phyloP scores from a whole-genome alignment of 1,284 basidiomycete species.

The Hemileia vastatrix region DNA sequence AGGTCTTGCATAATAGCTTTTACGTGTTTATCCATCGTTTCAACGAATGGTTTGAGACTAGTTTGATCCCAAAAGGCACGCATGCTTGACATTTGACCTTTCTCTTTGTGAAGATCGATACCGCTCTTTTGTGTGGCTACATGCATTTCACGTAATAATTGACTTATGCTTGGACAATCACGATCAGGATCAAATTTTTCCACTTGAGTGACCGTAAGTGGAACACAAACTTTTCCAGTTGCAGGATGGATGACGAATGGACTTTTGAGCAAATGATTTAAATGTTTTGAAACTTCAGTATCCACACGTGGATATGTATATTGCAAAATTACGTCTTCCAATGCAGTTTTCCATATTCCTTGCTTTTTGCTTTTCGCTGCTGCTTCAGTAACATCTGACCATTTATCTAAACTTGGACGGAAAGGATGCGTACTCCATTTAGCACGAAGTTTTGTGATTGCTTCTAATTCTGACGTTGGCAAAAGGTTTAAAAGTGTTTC shows the following conservation, averaged over 20 bases:
- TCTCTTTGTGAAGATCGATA: too few relatives aligned
- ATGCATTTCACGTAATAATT: constrained; percentile 67
- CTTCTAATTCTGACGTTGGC: too few relatives aligned
- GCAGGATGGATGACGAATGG: constrained; percentile 96
- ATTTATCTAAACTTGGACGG: neutral
- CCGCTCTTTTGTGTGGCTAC: too few relatives aligned
- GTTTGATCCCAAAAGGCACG: constrained; percentile 51
- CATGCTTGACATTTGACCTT: too few relatives aligned
- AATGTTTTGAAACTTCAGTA: constrained; percentile 90
- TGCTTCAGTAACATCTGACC: neutral
- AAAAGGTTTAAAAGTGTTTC: constrained; percentile 65
- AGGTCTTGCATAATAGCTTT: constrained; percentile 48
- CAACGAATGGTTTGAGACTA: constrained; percentile 71
- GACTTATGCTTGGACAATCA: too few relatives aligned
- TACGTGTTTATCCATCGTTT: constrained; percentile 71
- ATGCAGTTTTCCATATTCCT: constrained; percentile 32
- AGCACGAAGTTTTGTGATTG: too few relatives aligned
- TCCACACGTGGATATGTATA: constrained; percentile 96
- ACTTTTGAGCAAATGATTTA: constrained; percentile 95
- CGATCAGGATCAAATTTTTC: constrained; percentile 75
- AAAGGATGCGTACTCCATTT: neutral
- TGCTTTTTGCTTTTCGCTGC: neutral
- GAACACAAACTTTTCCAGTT: constrained; percentile 81
- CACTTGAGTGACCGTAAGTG: constrained; percentile 67
- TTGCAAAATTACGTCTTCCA: constrained; percentile 69